Evolutionary conservation across 257 asterid genomes (phyloP).

Genomic region (Leonotis leonurus): DNA sequence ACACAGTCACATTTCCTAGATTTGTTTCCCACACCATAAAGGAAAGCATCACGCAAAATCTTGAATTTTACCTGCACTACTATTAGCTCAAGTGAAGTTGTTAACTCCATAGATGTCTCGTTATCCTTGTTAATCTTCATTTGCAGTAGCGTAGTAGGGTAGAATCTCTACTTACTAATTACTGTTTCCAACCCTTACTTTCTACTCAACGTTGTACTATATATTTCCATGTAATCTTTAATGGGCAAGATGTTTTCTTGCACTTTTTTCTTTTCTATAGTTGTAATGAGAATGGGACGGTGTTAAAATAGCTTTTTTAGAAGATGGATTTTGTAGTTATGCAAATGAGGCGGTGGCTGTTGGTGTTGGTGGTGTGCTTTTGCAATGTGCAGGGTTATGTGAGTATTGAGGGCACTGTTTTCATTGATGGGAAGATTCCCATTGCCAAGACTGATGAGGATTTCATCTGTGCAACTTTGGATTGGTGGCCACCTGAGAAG

Average conservation of each 20-base stretch:
- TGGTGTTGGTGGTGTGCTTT: conserved; percentile 9
- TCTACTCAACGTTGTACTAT: neutral
- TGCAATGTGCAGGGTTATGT: conserved; percentile 18
- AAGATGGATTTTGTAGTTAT: conserved; percentile 17
- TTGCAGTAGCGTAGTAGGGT: neutral
- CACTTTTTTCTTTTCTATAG: neutral
- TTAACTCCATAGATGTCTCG: neutral
- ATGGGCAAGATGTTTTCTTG: neutral
- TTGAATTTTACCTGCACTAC: neutral
- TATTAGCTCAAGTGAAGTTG: neutral
- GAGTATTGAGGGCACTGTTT: conserved; percentile 33
- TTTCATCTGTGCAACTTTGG: conserved; percentile 80
- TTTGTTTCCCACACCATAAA: conserved; percentile 3
- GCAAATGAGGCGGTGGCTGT: conserved; percentile 13
- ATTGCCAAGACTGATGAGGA: conserved; percentile 52
- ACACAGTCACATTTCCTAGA: neutral
- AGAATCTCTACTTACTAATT: neutral
- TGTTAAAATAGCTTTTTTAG: neutral
- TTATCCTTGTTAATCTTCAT: neutral
- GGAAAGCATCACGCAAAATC: neutral
- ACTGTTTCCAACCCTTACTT: no score
- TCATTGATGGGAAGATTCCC: conserved; percentile 35
- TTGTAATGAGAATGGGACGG: neutral
- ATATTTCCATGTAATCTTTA: neutral
- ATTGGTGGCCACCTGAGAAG: conserved; percentile 91